Conservation (phyloP, 345 rosid genomes). For the Salix udensis region DNA sequence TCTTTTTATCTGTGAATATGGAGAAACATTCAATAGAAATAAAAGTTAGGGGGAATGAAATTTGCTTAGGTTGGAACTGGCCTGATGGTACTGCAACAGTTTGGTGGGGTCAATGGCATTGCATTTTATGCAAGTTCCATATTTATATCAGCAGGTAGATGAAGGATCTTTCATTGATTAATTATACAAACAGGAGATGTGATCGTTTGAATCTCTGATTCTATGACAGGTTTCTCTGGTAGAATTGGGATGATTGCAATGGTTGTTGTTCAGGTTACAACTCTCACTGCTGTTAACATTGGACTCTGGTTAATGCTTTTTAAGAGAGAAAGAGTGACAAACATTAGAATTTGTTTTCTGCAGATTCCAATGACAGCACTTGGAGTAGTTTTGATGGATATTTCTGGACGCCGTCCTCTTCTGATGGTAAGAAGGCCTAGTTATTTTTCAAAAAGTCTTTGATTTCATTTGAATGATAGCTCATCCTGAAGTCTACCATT, state of each 20-base stretch:
- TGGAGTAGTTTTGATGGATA: slow-evolving; percentile 64
- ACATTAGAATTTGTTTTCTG: slow-evolving; percentile 15
- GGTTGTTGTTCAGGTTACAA: slow-evolving; percentile 71
- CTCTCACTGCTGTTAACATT: neutral
- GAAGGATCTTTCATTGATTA: neutral
- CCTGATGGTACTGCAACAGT: slow-evolving; percentile 74
- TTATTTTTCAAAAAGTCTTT: neutral
- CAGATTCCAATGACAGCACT: slow-evolving; percentile 68
- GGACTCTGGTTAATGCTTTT: neutral
- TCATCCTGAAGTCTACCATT: slow-evolving; percentile 1
- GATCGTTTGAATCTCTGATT: neutral
- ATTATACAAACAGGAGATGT: neutral
- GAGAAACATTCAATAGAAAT: neutral
- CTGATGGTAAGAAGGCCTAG: slow-evolving; percentile 47
- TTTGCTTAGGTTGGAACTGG: slow-evolving; percentile 59
- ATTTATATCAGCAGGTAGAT: slow-evolving; percentile 44
- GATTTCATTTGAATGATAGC: neutral
- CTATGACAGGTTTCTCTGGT: slow-evolving; percentile 61
- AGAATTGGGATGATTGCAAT: slow-evolving; percentile 61
- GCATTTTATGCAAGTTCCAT: slow-evolving; percentile 37
- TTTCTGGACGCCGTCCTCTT: slow-evolving; percentile 71
- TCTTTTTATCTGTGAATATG: neutral
- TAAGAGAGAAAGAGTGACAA: neutral
- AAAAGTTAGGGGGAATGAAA: neutral
- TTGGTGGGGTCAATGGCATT: slow-evolving; percentile 62